Conservation (phyloP, 495 filamentous ascomycete species). For the Lophiotrema nucula region DNA sequence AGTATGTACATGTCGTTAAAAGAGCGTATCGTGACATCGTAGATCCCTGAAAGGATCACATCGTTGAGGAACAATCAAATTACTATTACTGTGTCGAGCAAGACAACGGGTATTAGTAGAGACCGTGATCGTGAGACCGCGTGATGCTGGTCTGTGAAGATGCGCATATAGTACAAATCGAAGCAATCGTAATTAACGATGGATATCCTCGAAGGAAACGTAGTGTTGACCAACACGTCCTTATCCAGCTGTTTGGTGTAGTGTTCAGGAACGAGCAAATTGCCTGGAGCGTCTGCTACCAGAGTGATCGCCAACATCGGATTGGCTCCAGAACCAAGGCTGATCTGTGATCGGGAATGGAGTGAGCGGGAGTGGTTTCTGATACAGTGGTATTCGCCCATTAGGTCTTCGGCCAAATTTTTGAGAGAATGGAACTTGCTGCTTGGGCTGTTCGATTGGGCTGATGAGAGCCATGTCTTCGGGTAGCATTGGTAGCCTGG, state of each 20-base stretch:
- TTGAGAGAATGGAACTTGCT: no score
- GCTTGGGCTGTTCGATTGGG: background rate
- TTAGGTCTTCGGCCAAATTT: background rate
- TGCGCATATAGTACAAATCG: background rate
- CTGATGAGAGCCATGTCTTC: constrained; percentile 6
- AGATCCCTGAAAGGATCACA: no score
- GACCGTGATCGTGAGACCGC: constrained; percentile 2
- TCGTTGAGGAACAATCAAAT: background rate
- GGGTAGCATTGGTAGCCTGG: constrained; percentile 5
- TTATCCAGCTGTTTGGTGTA: no score
- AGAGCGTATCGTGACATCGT: no score
- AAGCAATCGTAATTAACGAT: background rate
- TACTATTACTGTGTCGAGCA: background rate
- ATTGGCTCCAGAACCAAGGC: background rate
- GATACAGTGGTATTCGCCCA: constrained; percentile 1
- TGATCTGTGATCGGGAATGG: constrained; percentile 12
- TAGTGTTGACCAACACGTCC: no score
- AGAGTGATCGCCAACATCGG: no score
- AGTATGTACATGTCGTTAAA: no score
- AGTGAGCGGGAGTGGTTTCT: constrained; percentile 26
- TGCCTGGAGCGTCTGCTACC: no score
- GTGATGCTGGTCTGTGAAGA: constrained; percentile 1
- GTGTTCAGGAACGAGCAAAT: no score
- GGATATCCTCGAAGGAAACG: no score
- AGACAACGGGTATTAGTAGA: background rate